Evolutionary conservation across 2,329 filamentous ascomycete species (phyloP), one percentile per base, ranked within the genome.

Genomic region (Thyridium curvatum): DNA sequence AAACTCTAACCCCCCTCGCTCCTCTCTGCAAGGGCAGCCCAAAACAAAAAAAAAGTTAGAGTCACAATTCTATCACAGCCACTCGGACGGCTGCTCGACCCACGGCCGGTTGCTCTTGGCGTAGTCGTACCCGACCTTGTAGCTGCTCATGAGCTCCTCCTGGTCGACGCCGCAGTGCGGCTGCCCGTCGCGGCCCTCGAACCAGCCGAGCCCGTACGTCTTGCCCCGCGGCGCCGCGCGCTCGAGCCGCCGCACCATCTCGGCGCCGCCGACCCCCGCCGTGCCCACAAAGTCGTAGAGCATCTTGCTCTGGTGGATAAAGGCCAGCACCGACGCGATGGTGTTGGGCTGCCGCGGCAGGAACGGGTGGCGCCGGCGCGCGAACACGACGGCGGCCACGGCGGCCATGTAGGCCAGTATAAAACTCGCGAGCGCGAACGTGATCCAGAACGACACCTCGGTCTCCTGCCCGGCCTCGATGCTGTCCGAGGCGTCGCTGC

Each of bases 221-320:
- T 83, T 82, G 30, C 74, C 72, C n/a, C 74, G 60, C 30, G 28
- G 14, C 12, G 10, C 18, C 17, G 33, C 16, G 9, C 56, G 61
- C 43, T 77, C 74, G 29, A 90, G 66, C 54, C 71, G 69, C 40
- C 60, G 59, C 46, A 73, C 76, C 78, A 87, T 85, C 53, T 78
- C 62, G 12, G 66, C 62, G 38, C 73, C 77, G 47, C 69, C 74
- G 37, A 81, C 61, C 60, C 77, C 77, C 44, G 81, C 75, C 16
- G 82, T 87, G 32, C 76, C 79, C 12, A 86, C 80, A 58, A 90
- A 90, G 52, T 79, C 77, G 45, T 79, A 80, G 34, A 90, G 64
- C 85, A 90, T 89, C 61, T 84, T 85, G 57, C 76, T 83, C 62
- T 88, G 84, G 59, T 90, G 82, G 43, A 90, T 84, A 52, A 84